Conservation (phyloP, 2,329 filamentous ascomycete genomes). For the Neopestalotiopsis clavispora region DNA sequence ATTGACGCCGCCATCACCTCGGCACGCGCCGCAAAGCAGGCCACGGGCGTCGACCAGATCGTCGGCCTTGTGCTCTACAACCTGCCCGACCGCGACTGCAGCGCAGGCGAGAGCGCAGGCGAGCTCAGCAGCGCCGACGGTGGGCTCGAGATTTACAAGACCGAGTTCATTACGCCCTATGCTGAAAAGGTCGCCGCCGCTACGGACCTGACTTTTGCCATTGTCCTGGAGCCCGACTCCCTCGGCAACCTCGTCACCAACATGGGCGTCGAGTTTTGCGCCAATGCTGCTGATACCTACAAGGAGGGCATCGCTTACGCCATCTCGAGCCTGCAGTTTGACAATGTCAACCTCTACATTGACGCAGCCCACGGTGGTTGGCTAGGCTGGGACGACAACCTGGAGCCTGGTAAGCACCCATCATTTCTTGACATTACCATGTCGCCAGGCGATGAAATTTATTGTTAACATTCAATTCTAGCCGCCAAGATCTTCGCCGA, state of each 20-base stretch:
- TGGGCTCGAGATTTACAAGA: slow-evolving; percentile 46
- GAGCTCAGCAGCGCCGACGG: slow-evolving; percentile 42
- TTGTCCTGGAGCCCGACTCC: slow-evolving; percentile 50
- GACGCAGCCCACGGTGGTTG: slow-evolving; percentile 49
- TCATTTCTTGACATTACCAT: no score
- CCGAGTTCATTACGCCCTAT: slow-evolving; percentile 44
- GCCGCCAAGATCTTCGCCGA: slow-evolving; percentile 44
- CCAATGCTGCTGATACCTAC: slow-evolving; percentile 42
- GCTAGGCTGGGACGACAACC: slow-evolving; percentile 46
- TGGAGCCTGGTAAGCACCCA: slow-evolving; percentile 41
- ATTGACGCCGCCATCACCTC: slow-evolving; percentile 51
- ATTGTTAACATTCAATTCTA: no score
- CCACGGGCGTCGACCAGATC: slow-evolving; percentile 32
- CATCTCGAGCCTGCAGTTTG: slow-evolving; percentile 42
- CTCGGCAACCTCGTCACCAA: slow-evolving; percentile 49
- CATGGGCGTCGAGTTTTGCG: slow-evolving; percentile 40
- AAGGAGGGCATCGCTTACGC: slow-evolving; percentile 47
- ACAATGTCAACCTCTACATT: slow-evolving; percentile 44
- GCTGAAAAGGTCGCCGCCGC: slow-evolving; percentile 42
- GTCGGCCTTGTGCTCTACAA: slow-evolving; percentile 51
- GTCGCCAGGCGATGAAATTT: no score
- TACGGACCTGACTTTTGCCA: slow-evolving; percentile 44
- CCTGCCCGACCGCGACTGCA: slow-evolving; percentile 49
- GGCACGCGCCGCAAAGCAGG: slow-evolving; percentile 33
- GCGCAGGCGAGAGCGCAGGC: slow-evolving; percentile 46